Conservation (phyloP, 306 rosid genomes). For the Castanopsis chinensis region DNA sequence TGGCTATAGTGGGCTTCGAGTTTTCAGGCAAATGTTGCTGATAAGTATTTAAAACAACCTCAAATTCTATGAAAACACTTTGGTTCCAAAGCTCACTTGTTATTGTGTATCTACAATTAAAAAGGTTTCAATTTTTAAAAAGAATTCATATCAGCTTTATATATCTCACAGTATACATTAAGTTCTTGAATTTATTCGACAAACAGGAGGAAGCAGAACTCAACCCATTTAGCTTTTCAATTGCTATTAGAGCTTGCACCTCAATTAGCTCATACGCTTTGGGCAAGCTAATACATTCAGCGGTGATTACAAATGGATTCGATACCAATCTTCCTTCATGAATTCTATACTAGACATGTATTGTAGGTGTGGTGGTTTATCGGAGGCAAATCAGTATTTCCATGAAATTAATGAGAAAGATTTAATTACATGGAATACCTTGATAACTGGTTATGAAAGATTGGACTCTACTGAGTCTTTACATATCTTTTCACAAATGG, state of each 20-base stretch:
- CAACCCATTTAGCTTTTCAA: conserved; percentile 67
- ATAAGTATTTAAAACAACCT: conserved; percentile 29
- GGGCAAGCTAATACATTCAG: conserved; percentile 72
- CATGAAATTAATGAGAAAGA: conserved; percentile 50
- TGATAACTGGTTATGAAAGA: conserved; percentile 68
- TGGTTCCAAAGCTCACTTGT: not conserved
- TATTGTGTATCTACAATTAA: not conserved
- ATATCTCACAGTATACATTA: not conserved
- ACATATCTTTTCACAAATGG: conserved; percentile 52
- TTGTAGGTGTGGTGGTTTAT: conserved; percentile 57
- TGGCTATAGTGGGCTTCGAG: conserved; percentile 51
- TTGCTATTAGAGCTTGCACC: conserved; percentile 70
- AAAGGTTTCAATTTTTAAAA: not conserved
- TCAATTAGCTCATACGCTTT: conserved; percentile 35
- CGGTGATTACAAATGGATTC: conserved; percentile 56
- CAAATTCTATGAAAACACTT: not conserved
- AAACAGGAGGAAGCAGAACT: conserved; percentile 65
- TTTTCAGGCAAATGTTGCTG: conserved; percentile 62
- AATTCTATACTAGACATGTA: conserved; percentile 76
- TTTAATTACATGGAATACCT: conserved; percentile 71
- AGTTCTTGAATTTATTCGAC: conserved; percentile 26
- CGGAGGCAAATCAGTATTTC: conserved; percentile 60
- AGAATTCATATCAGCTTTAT: not conserved
- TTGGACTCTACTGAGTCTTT: conserved; percentile 53
- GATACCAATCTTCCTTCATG: conserved; percentile 58